Evolutionary conservation across 225 moss, liverwort and hornwort genomes (phyloP).

Genomic region (Pseudisothecium myosuroides): DNA sequence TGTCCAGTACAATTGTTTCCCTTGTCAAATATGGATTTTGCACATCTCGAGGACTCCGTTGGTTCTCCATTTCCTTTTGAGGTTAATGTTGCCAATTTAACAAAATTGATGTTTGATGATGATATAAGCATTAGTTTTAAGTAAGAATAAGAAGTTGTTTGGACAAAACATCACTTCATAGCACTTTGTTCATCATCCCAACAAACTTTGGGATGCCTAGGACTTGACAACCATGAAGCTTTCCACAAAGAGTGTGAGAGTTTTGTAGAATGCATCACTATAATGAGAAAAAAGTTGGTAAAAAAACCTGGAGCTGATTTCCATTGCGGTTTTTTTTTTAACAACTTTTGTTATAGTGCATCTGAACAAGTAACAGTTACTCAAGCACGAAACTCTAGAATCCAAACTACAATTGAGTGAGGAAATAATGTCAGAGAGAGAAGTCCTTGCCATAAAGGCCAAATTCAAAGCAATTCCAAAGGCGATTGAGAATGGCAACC

Average conservation of each 20-base stretch:
- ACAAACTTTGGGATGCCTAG: too few species aligned
- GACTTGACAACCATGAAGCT: too few species aligned
- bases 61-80: not conserved
- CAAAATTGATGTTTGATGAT: not conserved
- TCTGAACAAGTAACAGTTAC: too few species aligned
- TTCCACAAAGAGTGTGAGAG: not conserved
- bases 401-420: not conserved
- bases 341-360: not conserved
- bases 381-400: not conserved
- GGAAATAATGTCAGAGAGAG: not conserved
- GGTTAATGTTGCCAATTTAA: accelerated
- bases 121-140: too few species aligned
- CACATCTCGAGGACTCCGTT: not conserved
- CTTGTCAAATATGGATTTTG: not conserved
- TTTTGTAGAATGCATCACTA: not conserved
- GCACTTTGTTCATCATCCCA: not conserved
- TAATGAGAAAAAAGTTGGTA: too few species aligned
- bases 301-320: too few species aligned
- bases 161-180: not conserved
- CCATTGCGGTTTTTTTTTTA: too few species aligned
- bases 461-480: not conserved
- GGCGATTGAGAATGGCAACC: too few species aligned
- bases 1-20: not conserved
- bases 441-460: not conserved
- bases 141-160: not conserved